phyloP scores from a whole-genome alignment of 495 filamentous ascomycete species.

The Trichoderma asperelloides region DNA sequence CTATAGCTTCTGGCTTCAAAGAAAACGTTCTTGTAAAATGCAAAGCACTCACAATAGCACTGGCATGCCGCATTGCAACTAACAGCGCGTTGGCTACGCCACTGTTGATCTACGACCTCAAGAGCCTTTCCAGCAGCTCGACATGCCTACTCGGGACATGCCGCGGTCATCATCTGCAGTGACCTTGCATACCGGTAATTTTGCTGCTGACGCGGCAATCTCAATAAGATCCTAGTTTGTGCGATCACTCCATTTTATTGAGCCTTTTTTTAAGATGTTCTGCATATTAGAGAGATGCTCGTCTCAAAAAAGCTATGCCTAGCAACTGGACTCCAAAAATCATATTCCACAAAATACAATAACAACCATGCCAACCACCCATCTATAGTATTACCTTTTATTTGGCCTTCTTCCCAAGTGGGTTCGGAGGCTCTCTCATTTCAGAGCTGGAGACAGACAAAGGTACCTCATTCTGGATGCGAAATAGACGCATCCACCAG shows the following conservation, averaged over 20 bases:
- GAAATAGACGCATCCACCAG: not conserved
- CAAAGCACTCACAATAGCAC: too few species aligned
- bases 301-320: too few species aligned
- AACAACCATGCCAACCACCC: not conserved
- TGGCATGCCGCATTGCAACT: too few species aligned
- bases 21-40: too few species aligned
- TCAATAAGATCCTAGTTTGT: not conserved
- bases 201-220: not conserved
- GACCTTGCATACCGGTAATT: not conserved
- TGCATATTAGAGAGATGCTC: too few species aligned
- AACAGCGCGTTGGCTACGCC: too few species aligned
- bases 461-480: not conserved
- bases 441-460: not conserved
- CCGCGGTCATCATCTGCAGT: not conserved
- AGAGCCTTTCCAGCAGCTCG: not conserved
- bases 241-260: not conserved
- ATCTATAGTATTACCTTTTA: not conserved
- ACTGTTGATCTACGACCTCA: not conserved
- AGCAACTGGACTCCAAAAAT: not conserved
- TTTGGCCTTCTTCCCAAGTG: not conserved
- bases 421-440: not conserved
- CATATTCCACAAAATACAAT: not conserved
- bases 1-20: too few species aligned
- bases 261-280: not conserved
- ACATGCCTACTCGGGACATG: not conserved